Evolutionary conservation across 345 rosid genomes (phyloP).

Genomic region (Gossypium mustelinum): DNA sequence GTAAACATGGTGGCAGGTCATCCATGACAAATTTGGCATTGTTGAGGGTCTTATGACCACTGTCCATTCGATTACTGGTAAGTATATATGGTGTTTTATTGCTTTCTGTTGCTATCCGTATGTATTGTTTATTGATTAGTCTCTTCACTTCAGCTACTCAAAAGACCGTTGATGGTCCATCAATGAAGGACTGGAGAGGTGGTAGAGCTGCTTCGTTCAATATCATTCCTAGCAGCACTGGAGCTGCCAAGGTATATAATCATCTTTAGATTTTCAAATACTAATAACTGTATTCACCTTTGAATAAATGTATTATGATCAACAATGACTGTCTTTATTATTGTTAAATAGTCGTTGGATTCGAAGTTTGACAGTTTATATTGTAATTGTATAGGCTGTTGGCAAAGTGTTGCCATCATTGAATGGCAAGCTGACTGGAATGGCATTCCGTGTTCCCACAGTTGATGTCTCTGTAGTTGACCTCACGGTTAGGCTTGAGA

Average conservation of each 20-base stretch:
- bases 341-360: neutral
- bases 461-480: constrained; percentile 70
- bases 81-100: neutral
- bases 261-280: neutral
- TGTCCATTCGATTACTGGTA: constrained; percentile 63
- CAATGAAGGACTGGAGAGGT: constrained; percentile 15
- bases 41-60: constrained; percentile 80
- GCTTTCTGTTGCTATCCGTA: neutral
- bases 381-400: constrained; percentile 39
- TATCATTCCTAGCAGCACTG: constrained; percentile 11
- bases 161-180: constrained; percentile 13
- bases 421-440: constrained; percentile 63
- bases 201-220: constrained; percentile 13
- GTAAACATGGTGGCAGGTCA: constrained; percentile 31
- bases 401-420: constrained; percentile 57
- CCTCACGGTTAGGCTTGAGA: constrained; percentile 60
- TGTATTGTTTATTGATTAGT: neutral
- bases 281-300: neutral
- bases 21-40: constrained; percentile 58
- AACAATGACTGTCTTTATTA: neutral
- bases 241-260: constrained; percentile 7
- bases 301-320: too few relatives aligned
- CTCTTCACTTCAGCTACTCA: neutral
- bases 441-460: constrained; percentile 71
- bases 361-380: neutral